These are phyloP conservation scores for Psilocybe tampanensis DNA, from an alignment of 768 basidiomycete genomes.

Conservation along the genomic window DNA sequence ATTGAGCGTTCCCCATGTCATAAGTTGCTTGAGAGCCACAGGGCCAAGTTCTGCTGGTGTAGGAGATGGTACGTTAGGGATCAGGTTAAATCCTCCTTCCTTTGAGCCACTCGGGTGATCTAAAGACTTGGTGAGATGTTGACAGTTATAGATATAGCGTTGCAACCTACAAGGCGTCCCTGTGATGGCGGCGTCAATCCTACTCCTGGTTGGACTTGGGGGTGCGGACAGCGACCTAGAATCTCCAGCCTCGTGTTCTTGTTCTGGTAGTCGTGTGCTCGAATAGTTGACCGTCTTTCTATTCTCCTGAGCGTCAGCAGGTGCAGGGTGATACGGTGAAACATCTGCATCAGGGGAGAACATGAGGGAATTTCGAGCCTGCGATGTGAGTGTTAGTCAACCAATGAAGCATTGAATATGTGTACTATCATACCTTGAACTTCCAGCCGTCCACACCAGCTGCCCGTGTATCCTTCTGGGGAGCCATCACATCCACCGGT, in stretches of 20 bases:
- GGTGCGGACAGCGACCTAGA: conserved; percentile 57
- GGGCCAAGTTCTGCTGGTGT: conserved; percentile 82
- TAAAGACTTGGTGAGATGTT: conserved; percentile 29
- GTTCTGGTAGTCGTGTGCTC: conserved; percentile 81
- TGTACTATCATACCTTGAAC: conserved; percentile 60
- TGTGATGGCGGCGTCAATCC: conserved; percentile 89
- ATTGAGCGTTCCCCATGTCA: conserved; percentile 96
- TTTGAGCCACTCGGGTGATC: conserved; percentile 66
- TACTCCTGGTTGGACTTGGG: conserved; percentile 88
- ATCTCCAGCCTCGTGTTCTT: conserved; percentile 53
- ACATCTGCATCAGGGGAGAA: conserved; percentile 91
- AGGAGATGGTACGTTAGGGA: conserved; percentile 87
- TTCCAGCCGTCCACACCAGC: conserved; percentile 82
- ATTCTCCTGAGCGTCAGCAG: conserved; percentile 31
- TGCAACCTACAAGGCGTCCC: conserved; percentile 81
- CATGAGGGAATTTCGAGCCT: conserved; percentile 96
- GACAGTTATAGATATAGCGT: not conserved
- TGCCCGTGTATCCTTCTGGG: conserved; percentile 68
- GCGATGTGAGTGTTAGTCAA: not conserved
- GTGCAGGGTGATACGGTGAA: conserved; percentile 64
- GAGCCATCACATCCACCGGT: conserved; percentile 77
- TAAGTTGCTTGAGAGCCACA: conserved; percentile 84
- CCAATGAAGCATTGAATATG: not conserved
- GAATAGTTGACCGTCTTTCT: conserved; percentile 72
- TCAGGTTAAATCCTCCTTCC: conserved; percentile 66